Base-by-base conservation (phyloP, 139 green algal species). In the Auxenochlorella pyrenoidosa region DNA sequence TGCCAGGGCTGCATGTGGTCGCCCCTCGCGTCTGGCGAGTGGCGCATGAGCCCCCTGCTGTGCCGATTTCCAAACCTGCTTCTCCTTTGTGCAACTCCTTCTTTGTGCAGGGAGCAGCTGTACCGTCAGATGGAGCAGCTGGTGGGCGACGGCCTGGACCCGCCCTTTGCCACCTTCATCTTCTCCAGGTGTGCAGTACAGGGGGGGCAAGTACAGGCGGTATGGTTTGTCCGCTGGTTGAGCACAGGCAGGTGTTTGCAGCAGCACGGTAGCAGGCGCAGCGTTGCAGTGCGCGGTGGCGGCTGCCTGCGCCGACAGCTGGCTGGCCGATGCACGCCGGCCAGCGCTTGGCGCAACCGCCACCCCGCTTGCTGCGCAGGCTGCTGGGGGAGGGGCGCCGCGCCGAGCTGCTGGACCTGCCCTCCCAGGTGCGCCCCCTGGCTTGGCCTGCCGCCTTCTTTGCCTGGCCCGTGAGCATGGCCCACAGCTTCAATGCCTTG, bases 121-220 rank as follows among this genome's bases (percentile, higher is more conserved):
- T 63, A 44, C 40, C 10, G 60, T 21, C 38, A 85, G 80, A 85
- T 85, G 80, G 51, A 76, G 80, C 80, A 85, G 80, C 80, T 85
- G 80, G 40, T n/a, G 28, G 80, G 80, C 13, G 80, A 85, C 15
- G 58, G 79, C 36, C 58, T 84, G 28, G 47, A 59, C 28, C 28
- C 38, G 80, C 80, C 80, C 2, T n/a, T 85, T 13, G 41, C 80
- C 60, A 15, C 38, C 40, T 85, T 65, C 24, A 41, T 77, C 10
- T 85, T 85, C 38, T 41, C 32, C 22, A 79, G 73, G 73, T 79
- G 22, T 6, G 10, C 16, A 32, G n/a, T 41, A 40, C n/a, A 41
- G 16, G n/a, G 68, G n/a, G 68, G 4, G 36, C 5, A 15, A 3
- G 32, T 24, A 24, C 32, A 75, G 30, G 3, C 10, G 34, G 70